These are phyloP conservation scores for Combretum micranthum DNA, from an alignment of 345 rosid genomes.

Conservation along the genomic window DNA sequence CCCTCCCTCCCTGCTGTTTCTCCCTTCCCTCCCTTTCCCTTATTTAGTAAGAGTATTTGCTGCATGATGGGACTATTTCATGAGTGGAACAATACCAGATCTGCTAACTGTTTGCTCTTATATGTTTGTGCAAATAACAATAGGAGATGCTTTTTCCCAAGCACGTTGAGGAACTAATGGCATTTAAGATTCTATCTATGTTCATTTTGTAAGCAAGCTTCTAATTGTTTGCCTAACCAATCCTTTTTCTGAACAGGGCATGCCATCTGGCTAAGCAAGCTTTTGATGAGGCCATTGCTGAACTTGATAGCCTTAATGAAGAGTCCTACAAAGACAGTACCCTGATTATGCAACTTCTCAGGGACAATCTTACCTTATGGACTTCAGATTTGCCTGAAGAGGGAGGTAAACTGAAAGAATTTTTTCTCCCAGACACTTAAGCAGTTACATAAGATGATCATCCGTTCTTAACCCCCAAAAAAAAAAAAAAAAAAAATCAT, in stretches of 20 bases:
- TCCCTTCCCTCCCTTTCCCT: too few relatives aligned
- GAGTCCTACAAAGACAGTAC: conserved; percentile 90
- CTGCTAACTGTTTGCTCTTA: too few relatives aligned
- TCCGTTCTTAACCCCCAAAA: too few relatives aligned
- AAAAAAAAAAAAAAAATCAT: too few relatives aligned
- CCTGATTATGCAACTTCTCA: conserved; percentile 81
- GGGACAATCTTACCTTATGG: conserved; percentile 86
- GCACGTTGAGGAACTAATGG: background rate
- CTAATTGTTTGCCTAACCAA: background rate
- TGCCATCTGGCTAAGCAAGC: conserved; percentile 83
- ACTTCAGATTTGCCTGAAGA: conserved; percentile 80
- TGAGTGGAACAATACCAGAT: too few relatives aligned
- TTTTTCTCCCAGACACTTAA: background rate
- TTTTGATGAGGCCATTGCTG: conserved; percentile 81
- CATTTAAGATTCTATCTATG: background rate
- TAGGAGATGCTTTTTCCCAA: background rate
- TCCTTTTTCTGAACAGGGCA: conserved; percentile 40
- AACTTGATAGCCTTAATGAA: conserved; percentile 81
- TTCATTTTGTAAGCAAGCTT: background rate
- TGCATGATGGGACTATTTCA: too few relatives aligned
- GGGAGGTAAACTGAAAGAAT: conserved; percentile 43
- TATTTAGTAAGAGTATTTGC: too few relatives aligned
- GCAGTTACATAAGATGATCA: too few relatives aligned
- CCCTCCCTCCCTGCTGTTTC: too few relatives aligned
- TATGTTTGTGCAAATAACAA: too few relatives aligned